A percentile compares a stretch with the other conserved stretches of the same genome.
Evolutionary conservation across 768 basidiomycete species (phyloP).

Genomic region (Termitomyces eurrhizus): DNA sequence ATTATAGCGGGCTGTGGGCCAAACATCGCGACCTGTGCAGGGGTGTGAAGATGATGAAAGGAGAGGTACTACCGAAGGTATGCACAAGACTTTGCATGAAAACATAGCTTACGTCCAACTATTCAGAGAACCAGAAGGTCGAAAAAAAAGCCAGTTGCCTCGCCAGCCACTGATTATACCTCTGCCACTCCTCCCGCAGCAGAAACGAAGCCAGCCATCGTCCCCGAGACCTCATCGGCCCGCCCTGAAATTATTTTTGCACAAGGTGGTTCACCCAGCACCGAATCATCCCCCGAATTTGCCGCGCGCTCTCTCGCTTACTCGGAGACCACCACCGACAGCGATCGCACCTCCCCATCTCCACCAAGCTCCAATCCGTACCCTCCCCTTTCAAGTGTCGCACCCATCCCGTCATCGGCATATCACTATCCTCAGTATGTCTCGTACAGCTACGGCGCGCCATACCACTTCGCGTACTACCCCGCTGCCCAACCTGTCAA

Average conservation of each 20-base stretch:
- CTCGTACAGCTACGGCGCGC: neutral
- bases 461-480: neutral
- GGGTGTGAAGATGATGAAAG: slow-evolving; percentile 9
- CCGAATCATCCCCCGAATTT: neutral
- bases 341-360: neutral
- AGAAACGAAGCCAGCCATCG: neutral
- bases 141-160: neutral
- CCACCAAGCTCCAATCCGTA: neutral
- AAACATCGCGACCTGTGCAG: slow-evolving; percentile 11
- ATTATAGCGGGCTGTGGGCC: slow-evolving; percentile 8
- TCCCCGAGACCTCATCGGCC: neutral
- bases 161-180: neutral
- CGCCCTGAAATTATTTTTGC: neutral
- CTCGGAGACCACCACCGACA: neutral
- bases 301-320: neutral
- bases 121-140: slow-evolving; percentile 4
- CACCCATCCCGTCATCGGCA: too few species aligned
- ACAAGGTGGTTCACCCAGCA: neutral
- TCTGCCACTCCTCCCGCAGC: neutral
- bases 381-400: neutral
- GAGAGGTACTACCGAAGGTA: slow-evolving; percentile 7
- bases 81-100: neutral
- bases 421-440: neutral
- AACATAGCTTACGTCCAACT: neutral
- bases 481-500: neutral